Conservation (phyloP, 2,329 filamentous ascomycete species). For the Pseudocercospora vitis region DNA sequence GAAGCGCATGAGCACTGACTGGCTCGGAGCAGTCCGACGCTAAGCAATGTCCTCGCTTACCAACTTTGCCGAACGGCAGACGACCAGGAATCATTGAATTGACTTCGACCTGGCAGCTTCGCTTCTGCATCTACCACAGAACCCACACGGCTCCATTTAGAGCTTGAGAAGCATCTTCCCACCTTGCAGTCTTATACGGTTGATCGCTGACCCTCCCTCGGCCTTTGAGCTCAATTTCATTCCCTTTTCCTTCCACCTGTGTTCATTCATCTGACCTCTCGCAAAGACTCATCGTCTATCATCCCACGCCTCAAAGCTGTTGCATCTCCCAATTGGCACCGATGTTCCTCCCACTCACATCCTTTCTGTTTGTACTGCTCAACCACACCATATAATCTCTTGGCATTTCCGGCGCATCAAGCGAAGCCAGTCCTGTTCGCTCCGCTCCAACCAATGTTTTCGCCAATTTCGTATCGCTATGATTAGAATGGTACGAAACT, state of each 20-base stretch:
- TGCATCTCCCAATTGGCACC: conserved; percentile 42
- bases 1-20: not conserved
- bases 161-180: not conserved
- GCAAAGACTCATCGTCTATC: too few species aligned
- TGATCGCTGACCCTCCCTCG: not conserved
- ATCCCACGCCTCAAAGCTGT: too few species aligned
- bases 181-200: too few species aligned
- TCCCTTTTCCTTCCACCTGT: too few species aligned
- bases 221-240: not conserved
- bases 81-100: not conserved
- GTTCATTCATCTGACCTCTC: too few species aligned
- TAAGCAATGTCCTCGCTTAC: not conserved
- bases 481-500: conserved; percentile 48
- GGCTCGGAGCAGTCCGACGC: not conserved
- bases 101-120: not conserved
- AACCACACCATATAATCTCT: conserved; percentile 29
- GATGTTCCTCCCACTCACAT: conserved; percentile 40
- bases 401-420: not conserved
- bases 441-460: conserved; percentile 26
- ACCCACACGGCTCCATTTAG: not conserved
- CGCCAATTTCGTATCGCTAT: conserved; percentile 47
- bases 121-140: too few species aligned
- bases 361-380: conserved; percentile 40
- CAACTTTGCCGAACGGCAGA: not conserved
- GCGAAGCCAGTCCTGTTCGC: conserved; percentile 35